Base-by-base conservation (phyloP, 2,329 filamentous ascomycete species). In the Mycocentrospora acerina region DNA sequence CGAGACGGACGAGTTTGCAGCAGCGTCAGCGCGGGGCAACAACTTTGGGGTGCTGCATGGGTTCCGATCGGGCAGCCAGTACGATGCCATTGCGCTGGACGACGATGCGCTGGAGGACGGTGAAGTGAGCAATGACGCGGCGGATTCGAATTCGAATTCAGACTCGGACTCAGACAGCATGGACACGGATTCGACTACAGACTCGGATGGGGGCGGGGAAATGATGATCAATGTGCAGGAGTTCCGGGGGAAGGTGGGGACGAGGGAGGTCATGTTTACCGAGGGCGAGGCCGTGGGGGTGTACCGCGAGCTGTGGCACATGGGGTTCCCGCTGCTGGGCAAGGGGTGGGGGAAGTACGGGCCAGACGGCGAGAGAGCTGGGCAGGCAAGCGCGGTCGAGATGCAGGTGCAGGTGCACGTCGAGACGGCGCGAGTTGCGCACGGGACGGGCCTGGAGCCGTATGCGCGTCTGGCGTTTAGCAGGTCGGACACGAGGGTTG, bases 211-310 rank as follows among this genome's bases (percentile, higher is more conserved):
- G 18, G 36, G 32, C 8, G 42, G 39, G 19, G 55, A 56, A 9
- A 55, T 58, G 36, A 50, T 48, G 33, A 58, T 57, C 45, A 58
- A 58, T 17, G 44, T 58, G 4, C 38, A 54, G 15, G 44, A 44
- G 29, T 39, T 37, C 17, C 41, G 19, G 27, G 37, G 15, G 26
- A 39, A 32, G 15, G 24, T 27, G 8, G 25, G 16, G 10, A 40
- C 35, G 31, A 40, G 53, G 25, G 35, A 45, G 11, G 37, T 54
- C 40, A 58, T 58, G 55, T 58, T 51, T 32, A 48, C 48, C 2
- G 28, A 48, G 25, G 25, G 35, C 3, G 45, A 46, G n/a, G 55
- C 55, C 14, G 36, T 56, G 7, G 37, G 36, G 1, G 38, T 55
- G 13, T 58, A 57, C 30, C 29, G 35, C n/a, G 15, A 29, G n/a